Percentiles rank a stretch among this genome's conserved stretches.
phyloP scores from a whole-genome alignment of 768 basidiomycete genomes.

The Naganishia vishniacii region DNA sequence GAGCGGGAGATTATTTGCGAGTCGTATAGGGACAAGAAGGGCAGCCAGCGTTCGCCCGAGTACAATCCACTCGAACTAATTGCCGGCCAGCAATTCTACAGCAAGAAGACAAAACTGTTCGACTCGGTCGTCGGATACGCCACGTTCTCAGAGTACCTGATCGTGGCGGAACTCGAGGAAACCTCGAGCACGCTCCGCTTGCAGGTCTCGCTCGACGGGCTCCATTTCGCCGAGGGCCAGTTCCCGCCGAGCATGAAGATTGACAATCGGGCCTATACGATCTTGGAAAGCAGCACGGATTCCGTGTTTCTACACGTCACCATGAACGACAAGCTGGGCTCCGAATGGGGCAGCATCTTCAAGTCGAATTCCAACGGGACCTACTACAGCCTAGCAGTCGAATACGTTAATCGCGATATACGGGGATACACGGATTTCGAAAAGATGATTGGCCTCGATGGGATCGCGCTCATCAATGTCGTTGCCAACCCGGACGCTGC shows the following conservation, averaged over 20 bases:
- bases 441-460: constrained; percentile 91
- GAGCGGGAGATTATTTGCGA: constrained; percentile 88
- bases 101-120: constrained; percentile 69
- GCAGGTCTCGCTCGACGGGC: constrained; percentile 87
- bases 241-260: constrained; percentile 90
- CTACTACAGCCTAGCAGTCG: constrained; percentile 80
- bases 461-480: constrained; percentile 87
- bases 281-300: constrained; percentile 87
- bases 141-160: constrained; percentile 82
- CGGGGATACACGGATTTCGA: constrained; percentile 92
- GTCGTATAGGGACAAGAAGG: constrained; percentile 72
- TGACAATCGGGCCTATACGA: constrained; percentile 85
- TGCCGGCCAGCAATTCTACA: constrained; percentile 68
- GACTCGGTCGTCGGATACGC: constrained; percentile 87
- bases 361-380: constrained; percentile 94
- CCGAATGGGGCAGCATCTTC: constrained; percentile 77
- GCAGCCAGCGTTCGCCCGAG: constrained; percentile 62
- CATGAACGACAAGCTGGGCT: constrained; percentile 67
- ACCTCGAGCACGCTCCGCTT: constrained; percentile 60
- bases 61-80: constrained; percentile 72
- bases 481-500: constrained; percentile 78
- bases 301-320: constrained; percentile 95
- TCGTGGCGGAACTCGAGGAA: constrained; percentile 77
- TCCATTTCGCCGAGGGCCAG: constrained; percentile 71
- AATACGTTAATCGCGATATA: constrained; percentile 84